Conservation (phyloP, 2,329 filamentous ascomycete species). For the Aspergillus proliferans region DNA sequence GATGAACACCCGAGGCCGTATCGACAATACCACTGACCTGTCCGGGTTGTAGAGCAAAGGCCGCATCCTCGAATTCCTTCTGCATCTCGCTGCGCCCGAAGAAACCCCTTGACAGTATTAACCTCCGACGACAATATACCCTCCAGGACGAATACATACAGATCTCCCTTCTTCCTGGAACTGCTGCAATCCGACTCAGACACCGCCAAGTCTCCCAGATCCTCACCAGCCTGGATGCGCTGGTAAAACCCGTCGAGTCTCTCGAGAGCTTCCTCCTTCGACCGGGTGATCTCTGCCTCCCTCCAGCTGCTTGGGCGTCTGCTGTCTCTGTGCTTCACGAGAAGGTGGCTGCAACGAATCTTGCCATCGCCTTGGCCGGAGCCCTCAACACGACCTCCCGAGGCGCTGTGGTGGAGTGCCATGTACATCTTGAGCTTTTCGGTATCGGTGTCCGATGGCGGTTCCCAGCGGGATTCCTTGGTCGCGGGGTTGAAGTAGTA, state of each 20-base stretch:
- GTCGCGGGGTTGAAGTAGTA: conserved; percentile 94
- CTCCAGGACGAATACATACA: conserved; percentile 48
- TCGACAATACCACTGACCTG: conserved; percentile 83
- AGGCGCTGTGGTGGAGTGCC: conserved; percentile 71
- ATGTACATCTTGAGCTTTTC: conserved; percentile 93
- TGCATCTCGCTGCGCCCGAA: conserved; percentile 97
- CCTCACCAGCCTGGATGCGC: conserved; percentile 65
- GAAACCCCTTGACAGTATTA: conserved; percentile 57
- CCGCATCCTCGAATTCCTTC: conserved; percentile 94
- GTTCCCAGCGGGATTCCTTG: conserved; percentile 92
- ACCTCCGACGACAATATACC: conserved; percentile 1
- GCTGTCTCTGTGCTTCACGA: conserved; percentile 89
- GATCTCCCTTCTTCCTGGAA: conserved; percentile 84
- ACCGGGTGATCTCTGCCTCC: conserved; percentile 79
- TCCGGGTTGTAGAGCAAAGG: conserved; percentile 81
- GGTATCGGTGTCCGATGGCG: conserved; percentile 77
- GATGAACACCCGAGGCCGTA: conserved; percentile 86
- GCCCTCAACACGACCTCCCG: conserved; percentile 26
- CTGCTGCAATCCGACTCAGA: conserved; percentile 95
- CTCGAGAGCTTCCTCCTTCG: conserved; percentile 75
- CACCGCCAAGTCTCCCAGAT: conserved; percentile 75
- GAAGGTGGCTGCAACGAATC: conserved; percentile 85
- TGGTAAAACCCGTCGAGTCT: conserved; percentile 71
- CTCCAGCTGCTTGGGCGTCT: conserved; percentile 89
- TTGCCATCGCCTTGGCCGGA: conserved; percentile 59